Evolutionary conservation across 2,329 filamentous ascomycete genomes (phyloP), one percentile per base, ranked within the genome.

Genomic region (Colletotrichum costaricense): DNA sequence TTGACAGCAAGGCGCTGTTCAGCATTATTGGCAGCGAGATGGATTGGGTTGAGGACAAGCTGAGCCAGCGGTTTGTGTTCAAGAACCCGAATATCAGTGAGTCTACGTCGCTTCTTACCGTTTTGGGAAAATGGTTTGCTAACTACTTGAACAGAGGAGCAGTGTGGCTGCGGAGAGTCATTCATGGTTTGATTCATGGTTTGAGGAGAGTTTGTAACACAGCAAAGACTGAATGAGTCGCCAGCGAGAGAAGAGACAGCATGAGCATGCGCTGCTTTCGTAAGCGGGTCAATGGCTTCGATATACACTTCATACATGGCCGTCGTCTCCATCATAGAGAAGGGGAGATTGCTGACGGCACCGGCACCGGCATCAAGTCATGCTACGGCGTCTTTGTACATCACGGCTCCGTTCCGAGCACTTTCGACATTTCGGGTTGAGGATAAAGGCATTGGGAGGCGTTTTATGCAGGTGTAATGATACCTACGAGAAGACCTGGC

Each of bases 21-120:
- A 98, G 96, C 83, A 98, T 99, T 67, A 98, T 99, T 78, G 97
- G 97, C 5, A 98, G 94, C 80, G 96, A 98, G 85, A 99, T 99
- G 97, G 97, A 99, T 81, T 99, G 96, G 95, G 89, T 96, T 12
- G 95, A 98, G 84, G 97, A 98, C 79, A 98, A 97, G 86, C 85
- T 99, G 76, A 97, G 93, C 82, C 90, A 95, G 83, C 89, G 94
- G 76, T 99, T 99, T 83, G 92, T 98, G 63, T 99, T 99, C 85
- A 93, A 91, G 81, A 99, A 99, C 82, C 97, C 97, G 2, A 99
- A 99, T 80, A 98, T 98, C 81, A 99, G 95, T 98, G 86, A 90
- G 95, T 92, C 35, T 28, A 38, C 8, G 22, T 11, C 49, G 30
- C 16, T 22, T 24, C 14, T 5, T 8, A 7, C 6, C 30, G 2